Base-by-base conservation (phyloP, 768 basidiomycete species). In the Boletellus ananiceps region DNA sequence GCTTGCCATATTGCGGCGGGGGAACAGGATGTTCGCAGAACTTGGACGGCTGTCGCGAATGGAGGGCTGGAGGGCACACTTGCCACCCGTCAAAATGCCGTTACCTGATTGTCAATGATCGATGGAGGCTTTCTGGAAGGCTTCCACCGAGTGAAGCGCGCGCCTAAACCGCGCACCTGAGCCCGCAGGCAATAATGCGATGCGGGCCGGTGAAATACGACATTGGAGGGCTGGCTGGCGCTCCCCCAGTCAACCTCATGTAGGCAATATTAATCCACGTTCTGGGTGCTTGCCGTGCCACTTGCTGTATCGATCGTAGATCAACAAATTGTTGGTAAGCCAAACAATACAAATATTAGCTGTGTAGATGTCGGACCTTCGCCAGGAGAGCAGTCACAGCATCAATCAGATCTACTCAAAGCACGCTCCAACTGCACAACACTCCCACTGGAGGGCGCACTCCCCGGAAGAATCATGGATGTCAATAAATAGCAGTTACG, bases 241-340 rank as follows among this genome's bases (percentile, higher is more conserved):
- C 23, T 9, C 37, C 36, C 33, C 36, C 40, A 45, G 27, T 3
- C 3, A 0, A 27, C 8, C 12, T 34, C 14, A 13, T 31, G 23
- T 36, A 1, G n/a, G 25, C 16, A 1, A 25, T 38, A 37, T 37
- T 14, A 23, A n/a, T n/a, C 32, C 37, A 16, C 12, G 16, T 18
- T 35, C 8, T 15, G 38, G 5, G 31, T 21, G 44, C 7, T 7
- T 21, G 7, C 14, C 11, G 4, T 38, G 40, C 51, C 56, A 47
- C 49, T 43, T 53, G 51, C 60, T 59, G 57, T 58, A 25, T 25
- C 21, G 38, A 31, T 25, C 19, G 23, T 12, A 33, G 25, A 56
- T 36, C 13, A 29, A n/a, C 5, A 19, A 13, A 12, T 18, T 27
- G 35, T n/a, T 18, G 14, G 13, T 29, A n/a, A 15, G 5, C 16